Evolutionary conservation across 2,329 filamentous ascomycete genomes (phyloP).

Genomic region (Cladorrhinum sp.): DNA sequence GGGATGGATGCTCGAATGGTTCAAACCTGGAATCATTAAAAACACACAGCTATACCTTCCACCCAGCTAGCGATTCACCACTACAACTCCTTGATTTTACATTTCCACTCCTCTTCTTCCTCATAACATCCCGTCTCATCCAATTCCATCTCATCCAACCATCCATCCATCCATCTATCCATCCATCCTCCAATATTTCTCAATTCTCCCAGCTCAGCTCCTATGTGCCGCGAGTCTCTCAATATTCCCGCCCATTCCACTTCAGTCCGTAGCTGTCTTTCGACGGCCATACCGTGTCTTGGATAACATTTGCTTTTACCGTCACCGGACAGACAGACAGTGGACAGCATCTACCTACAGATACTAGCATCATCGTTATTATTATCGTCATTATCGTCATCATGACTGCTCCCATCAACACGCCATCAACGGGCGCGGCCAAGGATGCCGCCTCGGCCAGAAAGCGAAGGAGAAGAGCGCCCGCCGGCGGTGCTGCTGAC

Average conservation of each 20-base stretch:
- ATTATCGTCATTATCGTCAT: constrained; percentile 14
- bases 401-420: constrained; percentile 52
- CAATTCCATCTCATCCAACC: constrained; percentile 30
- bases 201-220: constrained; percentile 32
- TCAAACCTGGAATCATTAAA: not conserved
- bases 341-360: not conserved
- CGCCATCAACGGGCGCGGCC: constrained; percentile 30
- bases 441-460: constrained; percentile 49
- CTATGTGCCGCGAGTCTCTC: constrained; percentile 36
- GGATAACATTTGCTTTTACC: constrained; percentile 23
- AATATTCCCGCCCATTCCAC: constrained; percentile 44
- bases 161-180: constrained; percentile 16
- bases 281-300: constrained; percentile 31
- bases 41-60: not conserved
- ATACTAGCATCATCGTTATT: constrained; percentile 4
- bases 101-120: constrained; percentile 22
- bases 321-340: too few relatives aligned
- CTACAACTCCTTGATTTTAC: not conserved
- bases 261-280: constrained; percentile 35
- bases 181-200: constrained; percentile 1
- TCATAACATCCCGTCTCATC: constrained; percentile 28
- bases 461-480: constrained; percentile 82
- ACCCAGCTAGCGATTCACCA: not conserved
- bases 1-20: not conserved
- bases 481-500: constrained; percentile 82